Conservation (phyloP, 116 monocot genomes). For the Iris pallida region DNA sequence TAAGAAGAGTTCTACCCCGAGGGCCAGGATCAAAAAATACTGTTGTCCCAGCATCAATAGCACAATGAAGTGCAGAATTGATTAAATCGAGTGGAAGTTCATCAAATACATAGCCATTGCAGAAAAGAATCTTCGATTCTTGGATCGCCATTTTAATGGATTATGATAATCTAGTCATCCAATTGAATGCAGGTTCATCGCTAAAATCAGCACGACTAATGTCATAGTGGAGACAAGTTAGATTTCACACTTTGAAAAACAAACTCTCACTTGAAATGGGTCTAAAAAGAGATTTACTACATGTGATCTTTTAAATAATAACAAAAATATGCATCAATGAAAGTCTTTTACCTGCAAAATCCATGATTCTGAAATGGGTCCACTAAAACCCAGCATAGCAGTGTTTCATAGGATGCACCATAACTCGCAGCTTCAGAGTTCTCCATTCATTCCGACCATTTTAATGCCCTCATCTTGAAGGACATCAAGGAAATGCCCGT, state of each 20-base stretch:
- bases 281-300: too few species aligned
- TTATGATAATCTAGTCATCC: constrained; percentile 61
- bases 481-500: constrained; percentile 86
- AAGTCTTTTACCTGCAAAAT: constrained; percentile 72
- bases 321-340: not conserved
- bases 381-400: constrained; percentile 95
- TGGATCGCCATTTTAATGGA: constrained; percentile 53
- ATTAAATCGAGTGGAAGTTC: constrained; percentile 67
- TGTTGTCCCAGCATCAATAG: constrained; percentile 63
- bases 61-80: constrained; percentile 64
- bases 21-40: constrained; percentile 98
- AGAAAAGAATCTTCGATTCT: constrained; percentile 77
- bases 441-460: constrained; percentile 68
- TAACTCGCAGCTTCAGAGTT: constrained; percentile 29
- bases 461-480: constrained; percentile 58
- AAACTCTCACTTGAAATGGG: not conserved
- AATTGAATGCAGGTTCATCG: constrained; percentile 79
- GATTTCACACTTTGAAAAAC: constrained; percentile 3
- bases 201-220: constrained; percentile 83
- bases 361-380: constrained; percentile 95
- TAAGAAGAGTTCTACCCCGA: constrained; percentile 56
- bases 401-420: constrained; percentile 59
- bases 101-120: constrained; percentile 98
- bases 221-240: constrained; percentile 15
- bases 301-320: constrained; percentile 30